Evolutionary conservation across 2,329 filamentous ascomycete species (phyloP).

Genomic region (Aspergillus awamori): DNA sequence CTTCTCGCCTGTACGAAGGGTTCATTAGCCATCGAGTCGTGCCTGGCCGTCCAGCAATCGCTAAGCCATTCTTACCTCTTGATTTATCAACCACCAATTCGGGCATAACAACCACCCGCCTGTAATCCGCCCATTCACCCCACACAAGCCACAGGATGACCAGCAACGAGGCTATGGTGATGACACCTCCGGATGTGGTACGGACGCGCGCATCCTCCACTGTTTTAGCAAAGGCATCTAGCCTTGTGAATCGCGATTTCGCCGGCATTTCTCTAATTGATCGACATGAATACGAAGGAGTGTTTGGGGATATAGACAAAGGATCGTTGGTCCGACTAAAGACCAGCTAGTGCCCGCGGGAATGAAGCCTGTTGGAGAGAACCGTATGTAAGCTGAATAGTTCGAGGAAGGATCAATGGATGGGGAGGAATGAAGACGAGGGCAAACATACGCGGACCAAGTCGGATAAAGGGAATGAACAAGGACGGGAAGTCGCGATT

Average conservation of each 20-base stretch:
- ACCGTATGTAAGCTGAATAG: constrained; percentile 6
- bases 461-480: background rate
- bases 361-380: constrained; percentile 12
- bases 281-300: constrained; percentile 32
- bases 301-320: constrained; percentile 1
- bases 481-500: constrained; percentile 9
- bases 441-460: constrained; percentile 9
- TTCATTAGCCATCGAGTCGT: constrained; percentile 20
- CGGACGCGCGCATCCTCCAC: constrained; percentile 96
- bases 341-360: constrained; percentile 20
- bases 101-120: constrained; percentile 80
- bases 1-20: constrained; percentile 70
- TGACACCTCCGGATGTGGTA: constrained; percentile 91
- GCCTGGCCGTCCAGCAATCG: background rate
- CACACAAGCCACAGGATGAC: constrained; percentile 86
- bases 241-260: constrained; percentile 92
- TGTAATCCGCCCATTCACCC: constrained; percentile 96
- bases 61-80: constrained; percentile 63
- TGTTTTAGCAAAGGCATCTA: constrained; percentile 98
- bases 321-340: constrained; percentile 16
- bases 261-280: constrained; percentile 66
- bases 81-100: constrained; percentile 97
- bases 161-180: constrained; percentile 87
- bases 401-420: background rate
- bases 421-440: background rate